Conservation (phyloP, 2,329 filamentous ascomycete species). For the Lojkania enalia region DNA sequence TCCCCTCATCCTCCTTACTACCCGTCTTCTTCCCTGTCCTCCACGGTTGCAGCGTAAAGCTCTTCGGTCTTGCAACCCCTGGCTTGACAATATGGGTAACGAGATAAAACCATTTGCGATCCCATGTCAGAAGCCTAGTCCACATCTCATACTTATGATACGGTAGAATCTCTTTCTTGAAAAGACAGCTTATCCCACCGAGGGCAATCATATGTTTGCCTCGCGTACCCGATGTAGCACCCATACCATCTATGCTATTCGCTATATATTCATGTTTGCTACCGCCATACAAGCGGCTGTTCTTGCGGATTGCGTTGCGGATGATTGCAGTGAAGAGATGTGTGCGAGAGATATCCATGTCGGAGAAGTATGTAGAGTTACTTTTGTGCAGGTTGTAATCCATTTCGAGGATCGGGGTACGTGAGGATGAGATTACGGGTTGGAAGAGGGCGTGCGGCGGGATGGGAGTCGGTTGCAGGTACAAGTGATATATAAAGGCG, state of each 20-base stretch:
- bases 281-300: conserved; percentile 23
- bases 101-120: conserved; percentile 56
- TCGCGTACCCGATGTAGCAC: conserved; percentile 23
- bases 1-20: conserved; percentile 27
- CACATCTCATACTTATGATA: conserved; percentile 53
- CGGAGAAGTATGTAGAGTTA: conserved; percentile 83
- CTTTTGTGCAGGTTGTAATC: conserved; percentile 87
- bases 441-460: conserved; percentile 70
- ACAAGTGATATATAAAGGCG: conserved; percentile 52
- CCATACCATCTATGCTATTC: conserved; percentile 16
- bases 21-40: conserved; percentile 28
- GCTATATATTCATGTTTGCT: conserved; percentile 16
- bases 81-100: conserved; percentile 53
- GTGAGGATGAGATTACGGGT: conserved; percentile 67
- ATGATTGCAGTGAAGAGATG: conserved; percentile 69
- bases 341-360: conserved; percentile 81
- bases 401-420: conserved; percentile 73
- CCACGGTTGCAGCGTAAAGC: conserved; percentile 53
- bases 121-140: conserved; percentile 53
- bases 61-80: conserved; percentile 46
- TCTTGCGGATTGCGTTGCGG: conserved; percentile 48
- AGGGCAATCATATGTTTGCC: conserved; percentile 47
- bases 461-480: conserved; percentile 48
- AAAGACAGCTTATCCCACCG: conserved; percentile 53
- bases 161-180: conserved; percentile 52